Percentiles rank a stretch among this genome's conserved stretches.
Conservation (phyloP, 2,329 filamentous ascomycete genomes). For the Cytospora piceae region DNA sequence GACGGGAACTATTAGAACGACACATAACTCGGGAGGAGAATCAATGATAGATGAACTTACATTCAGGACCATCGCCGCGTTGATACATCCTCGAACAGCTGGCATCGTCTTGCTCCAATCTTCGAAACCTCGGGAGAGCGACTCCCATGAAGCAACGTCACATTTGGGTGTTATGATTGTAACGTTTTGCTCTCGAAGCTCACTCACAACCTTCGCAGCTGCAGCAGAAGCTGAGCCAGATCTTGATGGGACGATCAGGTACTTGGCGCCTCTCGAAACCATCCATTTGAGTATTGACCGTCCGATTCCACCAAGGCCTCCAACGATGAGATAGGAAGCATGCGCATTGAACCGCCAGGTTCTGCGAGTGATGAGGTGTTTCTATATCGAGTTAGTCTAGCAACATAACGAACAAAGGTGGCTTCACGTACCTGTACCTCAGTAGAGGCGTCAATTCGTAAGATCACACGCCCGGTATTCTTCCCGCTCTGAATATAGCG, state of each 20-base stretch:
- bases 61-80: constrained; percentile 35
- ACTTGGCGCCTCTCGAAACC: constrained; percentile 37
- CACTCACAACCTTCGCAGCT: constrained; percentile 30
- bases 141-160: constrained; percentile 39
- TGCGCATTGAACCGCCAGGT: constrained; percentile 33
- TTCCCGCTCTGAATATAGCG: too few relatives aligned
- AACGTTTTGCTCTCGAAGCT: constrained; percentile 34
- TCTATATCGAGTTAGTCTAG: neutral
- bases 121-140: constrained; percentile 36
- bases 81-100: constrained; percentile 43
- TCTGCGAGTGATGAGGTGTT: constrained; percentile 34
- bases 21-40: too few relatives aligned
- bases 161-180: constrained; percentile 36
- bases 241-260: constrained; percentile 39
- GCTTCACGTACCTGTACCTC: too few relatives aligned
- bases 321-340: constrained; percentile 40
- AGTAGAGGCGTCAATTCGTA: too few relatives aligned
- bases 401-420: too few relatives aligned
- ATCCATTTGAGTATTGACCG: constrained; percentile 39
- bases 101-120: constrained; percentile 33
- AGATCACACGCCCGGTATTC: too few relatives aligned
- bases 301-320: constrained; percentile 42
- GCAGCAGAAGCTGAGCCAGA: constrained; percentile 33
- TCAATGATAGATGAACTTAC: too few relatives aligned
- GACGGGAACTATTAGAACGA: too few relatives aligned